Percentiles rank a stretch among this genome's conserved stretches.
phyloP scores from a whole-genome alignment of 2,329 filamentous ascomycete genomes.

The Xylariaceae sp. region DNA sequence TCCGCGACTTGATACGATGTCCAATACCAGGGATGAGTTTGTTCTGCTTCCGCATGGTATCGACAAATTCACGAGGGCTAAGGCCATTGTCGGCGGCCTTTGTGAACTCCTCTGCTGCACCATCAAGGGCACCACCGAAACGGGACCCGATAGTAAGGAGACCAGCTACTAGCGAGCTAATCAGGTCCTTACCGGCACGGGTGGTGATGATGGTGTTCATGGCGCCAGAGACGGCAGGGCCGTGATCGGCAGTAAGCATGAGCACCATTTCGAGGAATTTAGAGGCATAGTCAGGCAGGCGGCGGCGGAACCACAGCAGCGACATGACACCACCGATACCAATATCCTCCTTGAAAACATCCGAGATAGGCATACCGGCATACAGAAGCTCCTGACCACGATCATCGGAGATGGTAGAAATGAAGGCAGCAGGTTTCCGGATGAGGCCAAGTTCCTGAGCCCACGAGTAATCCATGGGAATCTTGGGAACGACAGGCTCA shows the following conservation, averaged over 20 bases:
- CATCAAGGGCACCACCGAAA: slow-evolving; percentile 97
- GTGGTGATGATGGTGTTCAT: slow-evolving; percentile 99
- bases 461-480: slow-evolving; percentile 99
- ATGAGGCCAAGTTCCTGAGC: slow-evolving; percentile 98
- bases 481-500: slow-evolving; percentile 96
- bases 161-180: slow-evolving; percentile 93
- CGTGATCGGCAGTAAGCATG: slow-evolving; percentile 99
- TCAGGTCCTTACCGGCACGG: slow-evolving; percentile 97
- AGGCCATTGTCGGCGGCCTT: slow-evolving; percentile 98
- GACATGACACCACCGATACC: slow-evolving; percentile 99
- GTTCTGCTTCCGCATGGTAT: slow-evolving; percentile 99
- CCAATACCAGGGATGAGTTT: slow-evolving; percentile 99
- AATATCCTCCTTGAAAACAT: slow-evolving; percentile 98
- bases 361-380: slow-evolving; percentile 99
- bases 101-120: slow-evolving; percentile 97
- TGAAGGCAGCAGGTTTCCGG: slow-evolving; percentile 99
- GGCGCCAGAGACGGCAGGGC: slow-evolving; percentile 96
- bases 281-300: slow-evolving; percentile 92
- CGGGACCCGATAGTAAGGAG: slow-evolving; percentile 96
- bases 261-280: slow-evolving; percentile 99
- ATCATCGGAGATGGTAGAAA: slow-evolving; percentile 99
- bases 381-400: slow-evolving; percentile 99
- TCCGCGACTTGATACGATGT: slow-evolving; percentile 98
- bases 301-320: slow-evolving; percentile 98
- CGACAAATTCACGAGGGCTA: slow-evolving; percentile 97